Percentiles rank a stretch among this genome's conserved stretches.
Conservation (phyloP, 495 filamentous ascomycete species). For the Ramalina intermedia region DNA sequence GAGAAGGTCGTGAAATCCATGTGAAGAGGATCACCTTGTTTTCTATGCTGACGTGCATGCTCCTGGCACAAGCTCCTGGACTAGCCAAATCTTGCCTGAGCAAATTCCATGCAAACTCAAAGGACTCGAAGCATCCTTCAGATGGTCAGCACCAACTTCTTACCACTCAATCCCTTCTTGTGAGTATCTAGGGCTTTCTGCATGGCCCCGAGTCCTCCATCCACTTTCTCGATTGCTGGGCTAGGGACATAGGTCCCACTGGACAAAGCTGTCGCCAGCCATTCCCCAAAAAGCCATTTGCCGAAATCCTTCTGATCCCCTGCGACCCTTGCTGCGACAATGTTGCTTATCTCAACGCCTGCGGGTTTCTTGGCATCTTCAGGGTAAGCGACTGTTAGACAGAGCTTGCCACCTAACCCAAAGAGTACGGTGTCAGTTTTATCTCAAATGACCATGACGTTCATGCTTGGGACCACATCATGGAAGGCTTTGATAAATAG, state of each 20-base stretch:
- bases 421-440: too few relatives aligned
- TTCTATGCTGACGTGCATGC: too few relatives aligned
- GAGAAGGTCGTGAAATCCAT: too few relatives aligned
- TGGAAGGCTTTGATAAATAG: too few relatives aligned
- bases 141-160: constrained; percentile 15
- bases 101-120: too few relatives aligned
- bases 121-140: not conserved
- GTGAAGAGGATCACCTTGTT: too few relatives aligned
- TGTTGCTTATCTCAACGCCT: constrained; percentile 2
- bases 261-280: constrained; percentile 9
- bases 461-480: too few relatives aligned
- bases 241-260: constrained; percentile 14
- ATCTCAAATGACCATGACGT: too few relatives aligned
- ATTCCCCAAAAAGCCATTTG: constrained; percentile 15
- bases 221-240: constrained; percentile 14
- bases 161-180: constrained; percentile 14
- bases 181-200: constrained; percentile 15
- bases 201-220: constrained; percentile 11
- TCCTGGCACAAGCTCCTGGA: too few relatives aligned
- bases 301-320: constrained; percentile 12
- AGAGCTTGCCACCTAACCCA: constrained; percentile 16
- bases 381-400: constrained; percentile 11
- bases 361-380: constrained; percentile 9
- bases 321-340: not conserved
- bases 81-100: too few relatives aligned